Percentiles rank a stretch among this genome's conserved stretches.
These are phyloP conservation scores for Mycothermus thermophilus DNA, from an alignment of 495 filamentous ascomycete species.

Conservation along the genomic window DNA sequence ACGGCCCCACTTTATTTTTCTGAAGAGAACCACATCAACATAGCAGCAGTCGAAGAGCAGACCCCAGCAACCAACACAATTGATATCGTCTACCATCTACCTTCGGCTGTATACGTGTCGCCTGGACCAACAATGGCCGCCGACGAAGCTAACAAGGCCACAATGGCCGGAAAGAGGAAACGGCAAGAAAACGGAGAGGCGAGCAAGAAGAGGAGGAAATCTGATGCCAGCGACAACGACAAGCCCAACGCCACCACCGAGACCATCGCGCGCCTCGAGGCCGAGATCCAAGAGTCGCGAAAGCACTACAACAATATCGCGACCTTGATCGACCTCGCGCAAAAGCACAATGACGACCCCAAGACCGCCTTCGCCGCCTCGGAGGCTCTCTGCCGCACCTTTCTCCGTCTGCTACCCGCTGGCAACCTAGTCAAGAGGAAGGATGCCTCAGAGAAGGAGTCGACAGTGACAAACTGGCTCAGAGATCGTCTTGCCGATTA, in stretches of 20 bases:
- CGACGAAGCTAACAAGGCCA: slow-evolving; percentile 11
- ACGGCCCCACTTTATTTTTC: slow-evolving; percentile 1
- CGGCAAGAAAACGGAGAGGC: slow-evolving; percentile 28
- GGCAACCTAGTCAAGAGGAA: slow-evolving; percentile 53
- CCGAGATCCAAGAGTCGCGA: slow-evolving; percentile 65
- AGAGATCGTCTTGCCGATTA: slow-evolving; percentile 60
- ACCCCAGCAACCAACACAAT: no score
- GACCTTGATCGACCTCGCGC: slow-evolving; percentile 48
- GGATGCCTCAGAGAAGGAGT: slow-evolving; percentile 54
- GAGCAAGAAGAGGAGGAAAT: slow-evolving; percentile 37
- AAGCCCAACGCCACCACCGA: slow-evolving; percentile 33
- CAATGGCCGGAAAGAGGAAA: slow-evolving; percentile 37
- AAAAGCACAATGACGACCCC: slow-evolving; percentile 25
- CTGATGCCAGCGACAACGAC: slow-evolving; percentile 20
- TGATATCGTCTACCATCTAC: no score
- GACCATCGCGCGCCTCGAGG: slow-evolving; percentile 55
- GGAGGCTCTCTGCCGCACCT: slow-evolving; percentile 78
- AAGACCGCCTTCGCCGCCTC: slow-evolving; percentile 42
- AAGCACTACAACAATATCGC: slow-evolving; percentile 90
- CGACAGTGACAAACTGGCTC: slow-evolving; percentile 64
- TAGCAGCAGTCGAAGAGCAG: no score
- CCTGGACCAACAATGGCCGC: no score
- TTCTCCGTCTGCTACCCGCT: slow-evolving; percentile 65
- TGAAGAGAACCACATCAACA: no score
- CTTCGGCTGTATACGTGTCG: no score